Evolutionary conservation across 2,329 filamentous ascomycete genomes (phyloP), one percentile per base, ranked within the genome.

Genomic region (Phialophora verrucosa): DNA sequence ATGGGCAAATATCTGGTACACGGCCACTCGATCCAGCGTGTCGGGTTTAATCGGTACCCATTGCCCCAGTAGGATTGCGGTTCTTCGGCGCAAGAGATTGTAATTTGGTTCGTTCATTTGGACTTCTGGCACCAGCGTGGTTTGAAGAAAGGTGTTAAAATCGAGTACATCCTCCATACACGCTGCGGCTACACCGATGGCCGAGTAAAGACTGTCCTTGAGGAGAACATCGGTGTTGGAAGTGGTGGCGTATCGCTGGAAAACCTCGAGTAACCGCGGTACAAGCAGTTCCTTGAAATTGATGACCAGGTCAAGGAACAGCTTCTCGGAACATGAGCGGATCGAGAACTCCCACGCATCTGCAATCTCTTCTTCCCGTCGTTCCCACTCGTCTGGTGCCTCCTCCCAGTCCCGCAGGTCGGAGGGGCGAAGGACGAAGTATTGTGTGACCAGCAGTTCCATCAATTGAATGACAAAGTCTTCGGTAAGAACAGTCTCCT

Each of bases 331-430:
- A 75, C 94, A 98, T 2, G 93, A 92, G 35, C 94, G 88, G 61
- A 98, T 90, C 65, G 94, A 91, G 81, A 93, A 97, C 74, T 98
- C 93, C 85, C 91, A 98, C 1, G 91, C 91, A 72, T 92, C 91
- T 42, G 91, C 89, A 66, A 91, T 87, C 67, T 90, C 91, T 74
- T 96, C 92, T 80, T 97, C 93, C 73, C 90, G 88, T 70, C 91
- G 89, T 77, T 97, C 94, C 93, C 95, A 99, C 62, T 96, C 93
- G 76, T 99, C 92, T 0, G 94, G 92, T 65, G 97, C 93, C 74
- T 96, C 90, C 75, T 96, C 90, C 95, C 95, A 99, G 65, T 92
- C 90, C 68, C 92, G 88, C 0, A 98, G 85, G 77, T 99, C 95
- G 59, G 88, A 88, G 66, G 90, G 87, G 38, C 92, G 88, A 77